Percentiles rank a stretch among this genome's conserved stretches.
Evolutionary conservation across 2,329 filamentous ascomycete species (phyloP).

Genomic region (Colletotrichum simmondsii): DNA sequence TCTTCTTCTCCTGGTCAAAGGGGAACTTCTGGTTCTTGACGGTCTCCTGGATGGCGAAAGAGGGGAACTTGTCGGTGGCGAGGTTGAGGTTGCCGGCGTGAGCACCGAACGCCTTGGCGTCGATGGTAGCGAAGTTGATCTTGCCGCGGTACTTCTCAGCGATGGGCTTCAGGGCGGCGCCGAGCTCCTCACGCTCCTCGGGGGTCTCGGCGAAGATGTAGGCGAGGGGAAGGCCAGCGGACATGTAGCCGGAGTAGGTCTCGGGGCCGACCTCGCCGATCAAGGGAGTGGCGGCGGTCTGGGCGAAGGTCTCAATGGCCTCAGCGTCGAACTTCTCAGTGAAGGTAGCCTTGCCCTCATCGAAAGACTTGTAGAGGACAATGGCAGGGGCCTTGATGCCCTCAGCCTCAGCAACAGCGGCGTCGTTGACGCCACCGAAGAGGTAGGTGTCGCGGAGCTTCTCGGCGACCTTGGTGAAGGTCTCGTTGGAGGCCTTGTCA

Average conservation of each 20-base stretch:
- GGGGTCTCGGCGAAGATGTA: slow-evolving; percentile 96
- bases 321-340: slow-evolving; percentile 84
- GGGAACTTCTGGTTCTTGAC: slow-evolving; percentile 98
- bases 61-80: slow-evolving; percentile 92
- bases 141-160: slow-evolving; percentile 93
- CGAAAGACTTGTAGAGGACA: slow-evolving; percentile 97
- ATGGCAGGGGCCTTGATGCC: slow-evolving; percentile 87
- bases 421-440: slow-evolving; percentile 89
- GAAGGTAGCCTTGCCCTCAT: slow-evolving; percentile 93
- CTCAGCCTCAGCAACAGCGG: slow-evolving; percentile 86
- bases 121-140: slow-evolving; percentile 98
- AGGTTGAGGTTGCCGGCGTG: slow-evolving; percentile 98
- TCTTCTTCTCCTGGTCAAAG: slow-evolving; percentile 84
- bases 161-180: slow-evolving; percentile 82
- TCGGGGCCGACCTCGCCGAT: slow-evolving; percentile 97
- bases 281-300: slow-evolving; percentile 86
- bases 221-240: slow-evolving; percentile 88
- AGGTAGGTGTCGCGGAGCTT: slow-evolving; percentile 89
- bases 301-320: slow-evolving; percentile 84
- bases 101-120: slow-evolving; percentile 92
- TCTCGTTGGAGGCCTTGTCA: slow-evolving; percentile 88
- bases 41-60: slow-evolving; percentile 97
- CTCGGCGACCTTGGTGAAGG: slow-evolving; percentile 79
- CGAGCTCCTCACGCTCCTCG: slow-evolving; percentile 87
- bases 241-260: slow-evolving; percentile 93